A percentile compares a stretch with the other conserved stretches of the same genome.
These are phyloP conservation scores for Anthracocystis setariae DNA, from an alignment of 1,284 basidiomycete genomes.

Conservation along the genomic window DNA sequence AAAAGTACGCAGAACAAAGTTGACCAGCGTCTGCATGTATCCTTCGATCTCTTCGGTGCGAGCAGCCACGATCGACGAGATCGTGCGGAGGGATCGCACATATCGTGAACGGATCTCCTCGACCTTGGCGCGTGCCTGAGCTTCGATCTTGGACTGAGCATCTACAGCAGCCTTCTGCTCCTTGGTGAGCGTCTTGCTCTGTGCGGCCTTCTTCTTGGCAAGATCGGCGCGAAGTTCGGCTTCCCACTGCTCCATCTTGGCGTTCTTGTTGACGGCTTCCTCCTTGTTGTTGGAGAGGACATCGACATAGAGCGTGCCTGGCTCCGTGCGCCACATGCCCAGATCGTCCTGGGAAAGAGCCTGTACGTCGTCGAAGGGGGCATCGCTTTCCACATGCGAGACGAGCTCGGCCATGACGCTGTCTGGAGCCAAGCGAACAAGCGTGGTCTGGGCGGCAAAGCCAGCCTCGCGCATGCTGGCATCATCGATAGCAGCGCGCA, in stretches of 20 bases:
- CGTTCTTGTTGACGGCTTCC: conserved; percentile 41
- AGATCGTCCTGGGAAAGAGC: conserved; percentile 56
- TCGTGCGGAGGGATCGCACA: conserved; percentile 45
- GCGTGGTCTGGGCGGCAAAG: conserved; percentile 55
- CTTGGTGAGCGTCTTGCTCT: conserved; percentile 58
- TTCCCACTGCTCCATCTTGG: conserved; percentile 65
- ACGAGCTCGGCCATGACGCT: conserved; percentile 52
- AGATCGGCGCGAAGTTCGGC: conserved; percentile 64
- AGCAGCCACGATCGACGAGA: conserved; percentile 48
- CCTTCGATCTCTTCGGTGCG: conserved; percentile 49
- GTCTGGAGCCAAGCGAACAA: conserved; percentile 58
- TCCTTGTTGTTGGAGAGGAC: conserved; percentile 55
- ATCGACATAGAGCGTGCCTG: conserved; percentile 58
- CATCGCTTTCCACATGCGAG: conserved; percentile 44
- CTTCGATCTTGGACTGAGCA: conserved; percentile 59
- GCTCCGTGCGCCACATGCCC: conserved; percentile 61
- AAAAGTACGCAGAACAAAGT: conserved; percentile 36
- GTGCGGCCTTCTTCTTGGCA: conserved; percentile 64
- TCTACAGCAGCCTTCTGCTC: conserved; percentile 62
- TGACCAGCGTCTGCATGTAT: conserved; percentile 52
- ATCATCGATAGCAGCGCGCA: conserved; percentile 43
- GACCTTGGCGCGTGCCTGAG: conserved; percentile 52
- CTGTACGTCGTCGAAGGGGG: conserved; percentile 46
- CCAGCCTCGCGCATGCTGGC: conserved; percentile 47
- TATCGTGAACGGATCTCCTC: conserved; percentile 43